Conservation (phyloP, 2,329 filamentous ascomycete genomes). For the Penicillium sp. region DNA sequence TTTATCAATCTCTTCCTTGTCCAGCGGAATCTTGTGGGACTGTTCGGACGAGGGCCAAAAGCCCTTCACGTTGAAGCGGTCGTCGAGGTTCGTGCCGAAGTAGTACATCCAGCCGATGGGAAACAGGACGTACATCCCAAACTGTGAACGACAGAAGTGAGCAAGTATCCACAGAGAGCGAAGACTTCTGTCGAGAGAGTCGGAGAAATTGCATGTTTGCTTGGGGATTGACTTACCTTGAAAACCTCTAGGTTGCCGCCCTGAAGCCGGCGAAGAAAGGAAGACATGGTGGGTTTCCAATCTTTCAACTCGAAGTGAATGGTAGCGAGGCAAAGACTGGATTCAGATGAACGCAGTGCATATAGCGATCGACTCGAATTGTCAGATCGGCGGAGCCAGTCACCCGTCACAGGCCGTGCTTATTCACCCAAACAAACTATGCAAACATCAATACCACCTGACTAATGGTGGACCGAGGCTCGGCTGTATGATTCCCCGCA, state of each 20-base stretch:
- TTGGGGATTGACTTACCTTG: constrained; percentile 57
- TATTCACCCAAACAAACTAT: background rate
- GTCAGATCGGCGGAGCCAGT: constrained; percentile 3
- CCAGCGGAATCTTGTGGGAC: constrained; percentile 49
- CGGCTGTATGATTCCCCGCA: background rate
- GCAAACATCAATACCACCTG: constrained; percentile 11
- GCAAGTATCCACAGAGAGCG: background rate
- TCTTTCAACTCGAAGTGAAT: too few relatives aligned
- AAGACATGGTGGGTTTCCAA: constrained; percentile 36
- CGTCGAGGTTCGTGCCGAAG: constrained; percentile 96
- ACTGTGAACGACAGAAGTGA: constrained; percentile 49
- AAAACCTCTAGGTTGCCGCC: constrained; percentile 90
- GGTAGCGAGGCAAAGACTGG: too few relatives aligned
- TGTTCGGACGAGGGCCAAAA: constrained; percentile 78
- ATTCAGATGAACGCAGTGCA: too few relatives aligned
- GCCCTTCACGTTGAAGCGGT: constrained; percentile 76
- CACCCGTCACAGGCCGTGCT: background rate
- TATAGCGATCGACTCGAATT: background rate
- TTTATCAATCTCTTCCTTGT: constrained; percentile 59
- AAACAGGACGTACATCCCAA: constrained; percentile 98
- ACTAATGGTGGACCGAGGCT: constrained; percentile 22
- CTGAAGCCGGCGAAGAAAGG: constrained; percentile 54
- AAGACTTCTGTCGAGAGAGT: background rate
- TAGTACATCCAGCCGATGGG: constrained; percentile 99
- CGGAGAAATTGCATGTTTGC: background rate